A percentile compares a stretch with the other conserved stretches of the same genome.
Evolutionary conservation across 2,329 filamentous ascomycete species (phyloP).

Genomic region (Bipolaris victoriae): DNA sequence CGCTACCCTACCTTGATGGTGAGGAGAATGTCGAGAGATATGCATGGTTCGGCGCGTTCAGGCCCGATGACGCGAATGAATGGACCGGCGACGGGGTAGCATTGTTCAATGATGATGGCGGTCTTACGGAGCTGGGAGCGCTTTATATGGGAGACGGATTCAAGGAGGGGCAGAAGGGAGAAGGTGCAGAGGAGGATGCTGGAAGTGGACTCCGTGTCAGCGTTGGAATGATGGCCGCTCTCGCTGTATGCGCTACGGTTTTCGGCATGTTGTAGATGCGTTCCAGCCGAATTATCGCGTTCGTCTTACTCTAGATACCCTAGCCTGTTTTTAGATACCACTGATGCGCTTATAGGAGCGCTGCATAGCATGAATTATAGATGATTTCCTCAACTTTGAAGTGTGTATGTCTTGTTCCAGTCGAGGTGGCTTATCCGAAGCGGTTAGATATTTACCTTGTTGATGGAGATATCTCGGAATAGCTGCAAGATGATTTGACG

Average conservation of each 20-base stretch:
- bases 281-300: neutral
- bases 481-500: too few species aligned
- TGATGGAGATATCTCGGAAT: neutral
- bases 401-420: too few species aligned
- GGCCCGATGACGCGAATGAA: constrained; percentile 41
- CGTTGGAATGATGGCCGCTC: constrained; percentile 17
- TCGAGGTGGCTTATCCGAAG: too few species aligned
- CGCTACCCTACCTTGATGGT: constrained; percentile 70
- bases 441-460: neutral
- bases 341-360: neutral
- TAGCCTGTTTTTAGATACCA: constrained; percentile 3
- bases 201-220: constrained; percentile 17
- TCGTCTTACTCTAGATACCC: constrained; percentile 8
- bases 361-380: neutral
- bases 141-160: constrained; percentile 44
- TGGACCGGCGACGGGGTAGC: constrained; percentile 47
- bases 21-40: constrained; percentile 54
- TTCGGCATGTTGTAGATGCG: constrained; percentile 7
- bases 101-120: constrained; percentile 41
- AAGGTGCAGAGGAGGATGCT: constrained; percentile 26
- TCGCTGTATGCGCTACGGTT: constrained; percentile 4
- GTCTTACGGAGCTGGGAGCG: constrained; percentile 41
- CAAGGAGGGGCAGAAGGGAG: constrained; percentile 39
- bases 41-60: constrained; percentile 46
- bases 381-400: too few species aligned